Conservation (phyloP, 2,329 filamentous ascomycete species). For the Nemania serpens region DNA sequence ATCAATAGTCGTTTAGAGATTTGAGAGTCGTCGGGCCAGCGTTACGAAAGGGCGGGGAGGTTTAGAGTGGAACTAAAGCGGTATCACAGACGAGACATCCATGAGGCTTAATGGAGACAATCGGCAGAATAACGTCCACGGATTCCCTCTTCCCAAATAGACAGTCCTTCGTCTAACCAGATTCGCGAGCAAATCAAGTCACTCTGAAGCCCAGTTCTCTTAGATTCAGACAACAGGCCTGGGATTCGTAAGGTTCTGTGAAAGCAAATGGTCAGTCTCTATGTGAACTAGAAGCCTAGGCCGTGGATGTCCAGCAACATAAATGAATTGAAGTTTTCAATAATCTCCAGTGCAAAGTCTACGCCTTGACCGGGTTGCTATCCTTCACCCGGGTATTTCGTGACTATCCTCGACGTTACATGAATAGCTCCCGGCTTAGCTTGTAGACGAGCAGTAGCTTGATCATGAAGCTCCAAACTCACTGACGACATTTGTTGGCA, state of each 20-base stretch:
- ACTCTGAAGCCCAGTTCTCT: neutral
- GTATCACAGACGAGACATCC: slow-evolving; percentile 6
- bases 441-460: neutral
- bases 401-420: no score
- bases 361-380: no score
- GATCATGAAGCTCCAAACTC: no score
- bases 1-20: slow-evolving; percentile 1
- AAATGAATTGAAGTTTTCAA: no score
- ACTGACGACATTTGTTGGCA: neutral
- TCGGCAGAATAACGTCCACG: neutral
- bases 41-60: slow-evolving; percentile 8
- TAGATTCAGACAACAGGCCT: neutral
- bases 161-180: neutral
- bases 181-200: neutral
- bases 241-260: slow-evolving; percentile 4
- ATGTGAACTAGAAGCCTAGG: no score
- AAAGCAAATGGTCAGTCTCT: slow-evolving; percentile 3
- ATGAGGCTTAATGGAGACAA: neutral
- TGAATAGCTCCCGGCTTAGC: neutral
- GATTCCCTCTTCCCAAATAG: neutral
- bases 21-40: slow-evolving; percentile 19
- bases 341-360: no score
- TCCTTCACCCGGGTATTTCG: no score
- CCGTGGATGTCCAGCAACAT: no score
- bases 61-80: neutral